Percentiles rank a stretch among this genome's conserved stretches.
These are phyloP conservation scores for Cercospora nicotianae DNA, from an alignment of 2,329 filamentous ascomycete species.

Conservation along the genomic window DNA sequence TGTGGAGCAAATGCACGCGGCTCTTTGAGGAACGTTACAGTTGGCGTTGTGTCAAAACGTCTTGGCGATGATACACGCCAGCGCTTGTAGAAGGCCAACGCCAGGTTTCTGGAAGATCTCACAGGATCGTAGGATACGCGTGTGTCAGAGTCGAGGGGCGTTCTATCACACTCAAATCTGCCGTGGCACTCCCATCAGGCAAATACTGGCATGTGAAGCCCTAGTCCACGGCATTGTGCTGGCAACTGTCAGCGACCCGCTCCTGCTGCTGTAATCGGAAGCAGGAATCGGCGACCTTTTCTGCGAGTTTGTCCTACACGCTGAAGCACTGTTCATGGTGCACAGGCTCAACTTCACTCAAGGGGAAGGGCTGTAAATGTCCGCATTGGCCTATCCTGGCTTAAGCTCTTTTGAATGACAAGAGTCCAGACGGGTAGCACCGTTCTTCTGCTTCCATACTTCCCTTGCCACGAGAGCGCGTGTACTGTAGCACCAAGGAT, in stretches of 20 bases:
- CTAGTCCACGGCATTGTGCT: not conserved
- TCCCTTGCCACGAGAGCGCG: conserved; percentile 6
- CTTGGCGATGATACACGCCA: not conserved
- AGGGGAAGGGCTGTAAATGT: not conserved
- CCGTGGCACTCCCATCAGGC: not conserved
- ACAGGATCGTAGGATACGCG: conserved; percentile 1
- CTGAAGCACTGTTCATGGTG: not conserved
- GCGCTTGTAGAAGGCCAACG: not conserved
- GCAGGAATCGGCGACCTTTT: not conserved
- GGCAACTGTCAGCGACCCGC: not conserved
- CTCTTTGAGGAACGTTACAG: conserved; percentile 7
- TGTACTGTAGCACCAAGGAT: conserved; percentile 1
- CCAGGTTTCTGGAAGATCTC: not conserved
- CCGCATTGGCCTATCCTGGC: not conserved
- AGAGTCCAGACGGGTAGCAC: not conserved
- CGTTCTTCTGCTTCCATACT: not conserved
- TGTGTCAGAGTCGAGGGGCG: not conserved
- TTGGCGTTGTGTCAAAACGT: not conserved
- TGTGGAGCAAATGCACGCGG: conserved; percentile 8
- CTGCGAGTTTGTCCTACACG: not conserved
- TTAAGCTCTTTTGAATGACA: not conserved
- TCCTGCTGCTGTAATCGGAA: not conserved
- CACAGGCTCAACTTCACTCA: conserved; percentile 1
- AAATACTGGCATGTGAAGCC: not conserved
- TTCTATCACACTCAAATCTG: conserved; percentile 4